Evolutionary conservation across 2,329 filamentous ascomycete genomes (phyloP).

Genomic region (Leptographium flavum): DNA sequence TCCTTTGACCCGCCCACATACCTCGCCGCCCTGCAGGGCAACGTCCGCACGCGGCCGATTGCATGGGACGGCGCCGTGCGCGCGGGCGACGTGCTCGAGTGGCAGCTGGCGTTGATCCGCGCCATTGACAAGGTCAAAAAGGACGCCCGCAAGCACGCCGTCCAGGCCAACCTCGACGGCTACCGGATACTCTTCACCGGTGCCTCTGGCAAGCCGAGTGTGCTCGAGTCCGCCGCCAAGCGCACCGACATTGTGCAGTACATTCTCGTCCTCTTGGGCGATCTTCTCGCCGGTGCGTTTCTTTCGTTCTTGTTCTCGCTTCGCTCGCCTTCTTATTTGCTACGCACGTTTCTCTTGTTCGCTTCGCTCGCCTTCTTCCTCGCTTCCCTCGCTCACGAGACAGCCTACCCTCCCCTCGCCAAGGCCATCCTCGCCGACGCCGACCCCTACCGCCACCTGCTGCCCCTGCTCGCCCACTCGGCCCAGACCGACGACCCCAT

Average conservation of each 20-base stretch:
- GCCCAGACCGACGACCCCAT: slow-evolving; percentile 65
- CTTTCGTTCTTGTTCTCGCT: not conserved
- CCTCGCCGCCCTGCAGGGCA: slow-evolving; percentile 75
- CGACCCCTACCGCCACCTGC: slow-evolving; percentile 68
- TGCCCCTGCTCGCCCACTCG: slow-evolving; percentile 70
- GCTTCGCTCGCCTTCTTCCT: not conserved
- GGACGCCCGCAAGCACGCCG: slow-evolving; percentile 71
- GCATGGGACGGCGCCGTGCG: slow-evolving; percentile 95
- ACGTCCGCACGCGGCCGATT: slow-evolving; percentile 89
- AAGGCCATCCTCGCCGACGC: slow-evolving; percentile 54
- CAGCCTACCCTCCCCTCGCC: slow-evolving; percentile 47
- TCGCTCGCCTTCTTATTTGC: no score
- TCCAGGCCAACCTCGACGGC: slow-evolving; percentile 65
- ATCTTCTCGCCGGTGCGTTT: slow-evolving; percentile 67
- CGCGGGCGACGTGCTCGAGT: slow-evolving; percentile 84
- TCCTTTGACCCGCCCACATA: slow-evolving; percentile 87
- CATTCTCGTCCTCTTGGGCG: slow-evolving; percentile 75
- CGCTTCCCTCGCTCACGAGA: not conserved
- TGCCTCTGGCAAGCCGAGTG: slow-evolving; percentile 52
- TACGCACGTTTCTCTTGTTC: not conserved
- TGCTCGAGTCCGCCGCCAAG: slow-evolving; percentile 75
- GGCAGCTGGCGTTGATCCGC: slow-evolving; percentile 89
- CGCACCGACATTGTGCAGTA: slow-evolving; percentile 89
- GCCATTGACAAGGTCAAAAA: slow-evolving; percentile 92
- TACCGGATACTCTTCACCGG: slow-evolving; percentile 75